Percentiles rank a stretch among this genome's conserved stretches.
These are phyloP conservation scores for Penicillium turbatum DNA, from an alignment of 495 filamentous ascomycete genomes.

Conservation along the genomic window DNA sequence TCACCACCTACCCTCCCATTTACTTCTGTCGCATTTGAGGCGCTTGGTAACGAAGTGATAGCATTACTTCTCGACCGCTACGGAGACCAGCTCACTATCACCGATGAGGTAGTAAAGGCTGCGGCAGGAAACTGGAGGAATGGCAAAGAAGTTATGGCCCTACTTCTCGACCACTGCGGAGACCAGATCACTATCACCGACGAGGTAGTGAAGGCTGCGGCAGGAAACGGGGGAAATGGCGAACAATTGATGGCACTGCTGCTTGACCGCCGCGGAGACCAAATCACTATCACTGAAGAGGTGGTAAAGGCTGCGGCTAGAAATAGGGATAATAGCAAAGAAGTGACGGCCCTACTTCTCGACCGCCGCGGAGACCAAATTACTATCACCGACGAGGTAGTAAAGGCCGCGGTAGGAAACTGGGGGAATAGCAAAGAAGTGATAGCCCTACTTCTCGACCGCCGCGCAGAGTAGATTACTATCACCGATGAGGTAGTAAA, in stretches of 20 bases:
- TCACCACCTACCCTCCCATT: too few species aligned
- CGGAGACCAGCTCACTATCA: background rate
- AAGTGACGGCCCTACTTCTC: slow-evolving; percentile 6
- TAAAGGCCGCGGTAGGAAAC: slow-evolving; percentile 1
- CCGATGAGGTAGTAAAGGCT: background rate
- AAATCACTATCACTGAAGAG: slow-evolving; percentile 11
- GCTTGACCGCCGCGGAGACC: slow-evolving; percentile 10
- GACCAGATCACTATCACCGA: background rate
- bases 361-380: slow-evolving; percentile 8
- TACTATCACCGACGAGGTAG: slow-evolving; percentile 11
- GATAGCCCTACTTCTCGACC: background rate
- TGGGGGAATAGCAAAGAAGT: background rate
- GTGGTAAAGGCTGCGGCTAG: slow-evolving; percentile 8
- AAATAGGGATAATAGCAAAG: background rate
- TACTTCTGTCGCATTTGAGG: background rate
- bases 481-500: background rate
- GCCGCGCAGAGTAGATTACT: background rate
- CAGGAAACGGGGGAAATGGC: background rate
- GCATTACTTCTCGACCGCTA: background rate
- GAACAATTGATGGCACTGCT: background rate
- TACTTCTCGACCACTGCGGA: background rate
- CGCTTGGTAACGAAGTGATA: background rate
- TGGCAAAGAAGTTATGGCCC: background rate
- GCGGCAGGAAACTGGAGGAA: background rate
- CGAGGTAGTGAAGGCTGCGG: background rate